phyloP scores from a whole-genome alignment of 2,329 filamentous ascomycete species.

The Dactylellina parvicollis region DNA sequence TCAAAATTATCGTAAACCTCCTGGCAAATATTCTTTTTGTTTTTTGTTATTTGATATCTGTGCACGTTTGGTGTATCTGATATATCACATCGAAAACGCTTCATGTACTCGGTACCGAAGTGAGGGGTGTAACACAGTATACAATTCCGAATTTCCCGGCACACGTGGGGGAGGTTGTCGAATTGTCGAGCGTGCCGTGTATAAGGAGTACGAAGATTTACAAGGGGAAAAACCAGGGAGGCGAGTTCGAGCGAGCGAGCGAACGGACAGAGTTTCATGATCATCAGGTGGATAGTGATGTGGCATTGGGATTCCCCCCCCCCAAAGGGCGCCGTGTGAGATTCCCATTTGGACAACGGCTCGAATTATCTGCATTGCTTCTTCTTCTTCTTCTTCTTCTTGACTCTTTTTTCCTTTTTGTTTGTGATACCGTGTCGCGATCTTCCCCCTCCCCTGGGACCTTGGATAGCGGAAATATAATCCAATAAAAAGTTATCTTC shows the following conservation, averaged over 20 bases:
- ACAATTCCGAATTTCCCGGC: no score
- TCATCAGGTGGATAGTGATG: constrained; percentile 24
- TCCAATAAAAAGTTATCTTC: constrained; percentile 33
- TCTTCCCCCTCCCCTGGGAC: neutral
- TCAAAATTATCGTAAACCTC: no score
- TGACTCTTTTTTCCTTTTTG: neutral
- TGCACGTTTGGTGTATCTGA: neutral
- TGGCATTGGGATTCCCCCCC: neutral
- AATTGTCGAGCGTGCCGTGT: constrained; percentile 6
- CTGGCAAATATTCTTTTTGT: no score
- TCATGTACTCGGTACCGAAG: no score
- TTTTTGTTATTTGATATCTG: no score
- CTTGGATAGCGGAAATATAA: constrained; percentile 45
- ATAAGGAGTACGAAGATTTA: neutral
- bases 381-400: neutral
- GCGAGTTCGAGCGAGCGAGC: constrained; percentile 4
- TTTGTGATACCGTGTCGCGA: no score
- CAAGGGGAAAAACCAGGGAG: neutral
- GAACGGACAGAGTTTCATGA: constrained; percentile 35
- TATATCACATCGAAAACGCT: no score
- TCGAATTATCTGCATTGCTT: neutral
- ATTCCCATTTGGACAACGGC: neutral
- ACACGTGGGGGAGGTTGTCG: neutral
- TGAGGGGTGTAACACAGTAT: no score
- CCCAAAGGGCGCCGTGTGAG: neutral